Conservation (phyloP, 2,329 filamentous ascomycete genomes). For the Periconia sp. region DNA sequence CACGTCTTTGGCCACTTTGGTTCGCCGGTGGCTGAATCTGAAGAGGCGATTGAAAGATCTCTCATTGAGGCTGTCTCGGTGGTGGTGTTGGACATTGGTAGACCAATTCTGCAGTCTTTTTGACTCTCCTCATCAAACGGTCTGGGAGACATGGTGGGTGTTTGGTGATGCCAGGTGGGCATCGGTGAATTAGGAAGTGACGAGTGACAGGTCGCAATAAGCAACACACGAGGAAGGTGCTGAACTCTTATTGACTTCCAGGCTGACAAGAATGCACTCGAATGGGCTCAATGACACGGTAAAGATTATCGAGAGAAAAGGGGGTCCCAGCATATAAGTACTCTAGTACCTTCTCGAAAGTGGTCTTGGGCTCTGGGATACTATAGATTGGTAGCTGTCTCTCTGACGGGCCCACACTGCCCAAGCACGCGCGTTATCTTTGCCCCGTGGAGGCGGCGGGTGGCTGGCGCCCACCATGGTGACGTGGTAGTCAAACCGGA, state of each 20-base stretch:
- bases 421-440: slow-evolving; percentile 34
- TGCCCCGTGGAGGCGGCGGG: slow-evolving; percentile 21
- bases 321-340: slow-evolving; percentile 26
- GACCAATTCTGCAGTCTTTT: slow-evolving; percentile 24
- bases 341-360: slow-evolving; percentile 17
- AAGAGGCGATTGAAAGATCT: slow-evolving; percentile 18
- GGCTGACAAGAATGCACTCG: slow-evolving; percentile 21
- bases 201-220: slow-evolving; percentile 11
- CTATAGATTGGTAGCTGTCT: slow-evolving; percentile 23
- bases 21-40: slow-evolving; percentile 26
- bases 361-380: slow-evolving; percentile 23
- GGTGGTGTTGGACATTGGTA: slow-evolving; percentile 32
- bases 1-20: slow-evolving; percentile 53
- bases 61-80: slow-evolving; percentile 31
- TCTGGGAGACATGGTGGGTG: slow-evolving; percentile 17
- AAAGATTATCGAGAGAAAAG: slow-evolving; percentile 11
- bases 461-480: slow-evolving; percentile 33
- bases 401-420: slow-evolving; percentile 24
- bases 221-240: slow-evolving; percentile 12
- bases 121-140: slow-evolving; percentile 24
- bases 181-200: slow-evolving; percentile 13
- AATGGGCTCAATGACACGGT: slow-evolving; percentile 22
- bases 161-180: neutral
- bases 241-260: slow-evolving; percentile 7
- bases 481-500: slow-evolving; percentile 43